Conservation (phyloP, 441 rosid genomes). For the Pelargonium fulgidum region DNA sequence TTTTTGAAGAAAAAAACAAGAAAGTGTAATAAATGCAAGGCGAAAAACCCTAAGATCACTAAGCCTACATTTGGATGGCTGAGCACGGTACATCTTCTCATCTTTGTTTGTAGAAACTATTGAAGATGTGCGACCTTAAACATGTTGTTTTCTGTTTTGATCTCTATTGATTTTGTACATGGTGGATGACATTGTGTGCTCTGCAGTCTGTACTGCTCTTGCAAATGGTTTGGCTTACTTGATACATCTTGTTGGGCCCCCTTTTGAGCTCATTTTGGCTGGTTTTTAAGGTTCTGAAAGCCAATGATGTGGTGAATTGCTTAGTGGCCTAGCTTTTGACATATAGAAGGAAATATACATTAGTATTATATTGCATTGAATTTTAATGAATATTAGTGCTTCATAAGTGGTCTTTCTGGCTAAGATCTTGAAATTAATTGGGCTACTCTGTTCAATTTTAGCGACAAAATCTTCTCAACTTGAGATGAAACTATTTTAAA, state of each 20-base stretch:
- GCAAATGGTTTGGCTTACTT: background rate
- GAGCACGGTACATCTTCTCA: constrained; percentile 48
- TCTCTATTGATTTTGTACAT: background rate
- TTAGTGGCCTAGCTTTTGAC: constrained; percentile 1
- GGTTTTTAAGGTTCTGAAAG: background rate
- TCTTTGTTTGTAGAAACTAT: constrained; percentile 14
- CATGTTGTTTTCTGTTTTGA: background rate
- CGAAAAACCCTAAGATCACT: constrained; percentile 37
- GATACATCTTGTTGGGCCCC: background rate
- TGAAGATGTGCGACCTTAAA: constrained; percentile 2
- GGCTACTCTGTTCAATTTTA: constrained; percentile 3
- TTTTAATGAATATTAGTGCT: background rate
- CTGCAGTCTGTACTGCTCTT: background rate
- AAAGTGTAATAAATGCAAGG: constrained; percentile 48
- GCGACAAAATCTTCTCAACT: constrained; percentile 1
- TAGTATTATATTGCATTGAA: background rate
- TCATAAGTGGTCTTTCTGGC: constrained; percentile 1
- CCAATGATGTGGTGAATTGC: constrained; percentile 7
- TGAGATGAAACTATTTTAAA: background rate
- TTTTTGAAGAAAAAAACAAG: constrained; percentile 43
- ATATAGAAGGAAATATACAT: background rate
- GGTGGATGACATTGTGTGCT: background rate
- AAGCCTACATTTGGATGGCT: constrained; percentile 89
- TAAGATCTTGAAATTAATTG: background rate
- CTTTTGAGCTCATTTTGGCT: background rate